Evolutionary conservation across 176 grass and related monocot genomes (phyloP), one percentile per base, ranked within the genome.

Genomic region (Avena eriantha): DNA sequence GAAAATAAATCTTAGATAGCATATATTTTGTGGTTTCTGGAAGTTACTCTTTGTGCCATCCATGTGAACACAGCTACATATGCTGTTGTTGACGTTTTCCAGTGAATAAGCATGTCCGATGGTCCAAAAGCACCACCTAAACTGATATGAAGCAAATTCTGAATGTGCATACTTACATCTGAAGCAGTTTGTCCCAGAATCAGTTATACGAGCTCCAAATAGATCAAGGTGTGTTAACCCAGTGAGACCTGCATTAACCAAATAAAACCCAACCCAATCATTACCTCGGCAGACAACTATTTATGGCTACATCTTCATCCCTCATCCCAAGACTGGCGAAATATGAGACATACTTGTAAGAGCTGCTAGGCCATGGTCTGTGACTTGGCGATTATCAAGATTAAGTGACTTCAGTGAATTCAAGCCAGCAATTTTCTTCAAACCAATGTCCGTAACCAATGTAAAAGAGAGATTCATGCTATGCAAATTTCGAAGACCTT

Each of bases 161-260:
- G 39, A 60, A 18, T 50, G 15, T 61, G 67, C 36, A 49, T 41
- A 86, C 97, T 86, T 89, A 99, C 97, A 80, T 88, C 84, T 92
- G 43, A 99, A 89, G 87, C 77, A 97, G 83, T 83, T 94, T 24
- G 90, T 93, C 19, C 94, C 97, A 72, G 86, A 69, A 85, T 99
- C 97, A 73, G 92, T 97, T 85, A 99, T 90, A 3, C 69, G 92
- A 90, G 97, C 94, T 82, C 94, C 97, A 82, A 99, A 99, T 13
- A 99, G 89, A 87, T 99, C 97, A 54, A 99, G 92, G 87, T 97
- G 92, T 43, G 90, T 99, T 72, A 99, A 87, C 78, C 94, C 92
- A 87, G 89, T 97, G 80, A 99, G 92, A 92, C 73, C 97, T 99
- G 91, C 45, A 87, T 64, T 81, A 82, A 46, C 22, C 12, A 85